Base-by-base conservation (phyloP, 2,329 filamentous ascomycete species). In the Fusarium bactridioides region DNA sequence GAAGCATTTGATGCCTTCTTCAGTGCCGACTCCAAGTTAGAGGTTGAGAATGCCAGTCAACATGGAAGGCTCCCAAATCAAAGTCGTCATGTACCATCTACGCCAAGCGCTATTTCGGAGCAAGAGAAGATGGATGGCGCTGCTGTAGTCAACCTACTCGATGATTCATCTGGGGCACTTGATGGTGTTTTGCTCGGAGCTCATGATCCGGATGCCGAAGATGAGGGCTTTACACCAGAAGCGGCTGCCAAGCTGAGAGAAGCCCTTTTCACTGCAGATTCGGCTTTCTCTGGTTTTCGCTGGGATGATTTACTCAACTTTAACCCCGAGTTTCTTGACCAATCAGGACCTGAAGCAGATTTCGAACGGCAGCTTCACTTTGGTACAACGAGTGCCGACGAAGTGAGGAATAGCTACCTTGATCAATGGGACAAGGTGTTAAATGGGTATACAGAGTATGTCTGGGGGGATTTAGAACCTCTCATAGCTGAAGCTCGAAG, bases 381-480 rank as follows among this genome's bases (percentile, higher is more conserved):
- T 29, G 87, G 87, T 18, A 79, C 81, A 11, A 66, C 72, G 5
- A 81, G 86, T 67, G 44, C 76, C 1, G 73, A 76, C 9, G 82
- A 83, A 64, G 84, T 83, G 27, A 84, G 80, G 75, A 75, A 81
- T 51, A 72, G 80, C 21, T 90, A 88, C 88, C 78, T 88, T 18
- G 80, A 83, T 40, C 85, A 89, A 73, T 91, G 89, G 89, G 83
- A 84, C 38, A 82, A 84, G 45, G 87, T 90, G 12, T 81, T 91
- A 29, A 85, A 83, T 4, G 81, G 83, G 38, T 91, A 92, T 72
- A 86, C 85, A 0, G 89, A 92, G 76, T 88, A 92, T 61, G 90
- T 93, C 29, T 93, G 91, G 91, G 91, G 91, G 25, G 89, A 88
- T 63, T 79, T 93, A 25, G 80, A 84, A 35, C 84, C 86, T 7